Conservation (phyloP, 768 basidiomycete genomes). For the Hebeloma cylindrosporum region DNA sequence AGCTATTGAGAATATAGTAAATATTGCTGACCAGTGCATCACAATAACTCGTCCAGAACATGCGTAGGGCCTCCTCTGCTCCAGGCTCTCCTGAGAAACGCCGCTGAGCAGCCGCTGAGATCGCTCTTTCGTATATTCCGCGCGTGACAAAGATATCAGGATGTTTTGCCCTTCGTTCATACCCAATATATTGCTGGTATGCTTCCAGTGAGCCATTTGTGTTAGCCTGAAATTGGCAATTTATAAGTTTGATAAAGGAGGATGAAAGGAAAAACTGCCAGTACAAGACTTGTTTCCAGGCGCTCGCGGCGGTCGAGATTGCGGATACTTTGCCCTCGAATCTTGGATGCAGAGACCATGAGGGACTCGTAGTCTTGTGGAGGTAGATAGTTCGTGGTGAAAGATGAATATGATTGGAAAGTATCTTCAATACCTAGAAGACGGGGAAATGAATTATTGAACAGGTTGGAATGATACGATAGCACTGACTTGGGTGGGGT, state of each 20-base stretch:
- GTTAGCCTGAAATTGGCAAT: conserved; percentile 30
- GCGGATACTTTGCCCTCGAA: conserved; percentile 58
- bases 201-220: conserved; percentile 51
- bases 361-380: conserved; percentile 74
- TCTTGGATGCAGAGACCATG: conserved; percentile 76
- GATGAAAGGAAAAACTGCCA: not conserved
- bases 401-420: conserved; percentile 82
- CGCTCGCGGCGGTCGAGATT: conserved; percentile 63
- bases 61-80: conserved; percentile 56
- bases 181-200: conserved; percentile 61
- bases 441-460: not conserved
- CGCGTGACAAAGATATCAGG: conserved; percentile 58
- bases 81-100: conserved; percentile 53
- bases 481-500: conserved; percentile 66
- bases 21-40: conserved; percentile 59
- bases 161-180: conserved; percentile 60
- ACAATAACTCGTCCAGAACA: conserved; percentile 75
- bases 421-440: conserved; percentile 76
- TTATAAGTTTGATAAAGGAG: conserved; percentile 1
- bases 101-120: conserved; percentile 66
- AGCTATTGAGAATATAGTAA: not conserved
- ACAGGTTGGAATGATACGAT: not conserved
- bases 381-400: conserved; percentile 78
- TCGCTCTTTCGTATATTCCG: conserved; percentile 70
- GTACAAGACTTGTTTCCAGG: conserved; percentile 61